Evolutionary conservation across 1,139 yeast genomes (phyloP).

Genomic region (Saccharomyces hybrid): DNA sequence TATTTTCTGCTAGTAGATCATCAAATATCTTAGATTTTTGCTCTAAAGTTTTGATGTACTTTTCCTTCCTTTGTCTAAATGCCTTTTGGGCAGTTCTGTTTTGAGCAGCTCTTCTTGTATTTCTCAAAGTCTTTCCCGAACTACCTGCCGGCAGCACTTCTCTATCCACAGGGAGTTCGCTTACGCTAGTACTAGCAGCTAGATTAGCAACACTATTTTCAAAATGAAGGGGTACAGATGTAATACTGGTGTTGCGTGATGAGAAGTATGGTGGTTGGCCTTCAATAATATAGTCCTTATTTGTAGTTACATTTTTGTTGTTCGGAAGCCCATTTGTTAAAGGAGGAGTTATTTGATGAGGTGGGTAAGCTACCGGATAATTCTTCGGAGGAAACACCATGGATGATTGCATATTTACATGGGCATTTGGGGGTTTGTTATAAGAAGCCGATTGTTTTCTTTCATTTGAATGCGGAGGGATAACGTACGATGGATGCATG

Average conservation of each 20-base stretch:
- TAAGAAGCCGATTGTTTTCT: neutral
- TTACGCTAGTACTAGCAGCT: neutral
- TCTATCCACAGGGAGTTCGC: neutral
- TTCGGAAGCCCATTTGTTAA: neutral
- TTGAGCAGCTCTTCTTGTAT: constrained; percentile 77
- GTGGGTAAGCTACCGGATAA: neutral
- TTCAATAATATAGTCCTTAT: neutral
- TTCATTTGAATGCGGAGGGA: neutral
- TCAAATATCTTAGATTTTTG: constrained; percentile 56
- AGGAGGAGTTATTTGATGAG: neutral
- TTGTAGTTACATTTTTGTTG: neutral
- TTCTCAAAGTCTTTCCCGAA: constrained; percentile 44
- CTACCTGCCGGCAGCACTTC: constrained; percentile 9
- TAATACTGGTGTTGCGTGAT: neutral
- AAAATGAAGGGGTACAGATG: neutral
- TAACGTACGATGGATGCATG: neutral
- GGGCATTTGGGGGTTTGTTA: neutral
- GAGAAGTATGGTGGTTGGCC: neutral
- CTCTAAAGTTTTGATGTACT: constrained; percentile 70
- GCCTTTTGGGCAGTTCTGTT: constrained; percentile 85
- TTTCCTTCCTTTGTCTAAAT: constrained; percentile 72
- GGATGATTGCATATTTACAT: neutral
- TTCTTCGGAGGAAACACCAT: neutral
- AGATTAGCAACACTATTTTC: neutral
- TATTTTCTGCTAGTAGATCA: constrained; percentile 52